phyloP scores from a whole-genome alignment of 805 yeast species.

The Pichia scutulata region DNA sequence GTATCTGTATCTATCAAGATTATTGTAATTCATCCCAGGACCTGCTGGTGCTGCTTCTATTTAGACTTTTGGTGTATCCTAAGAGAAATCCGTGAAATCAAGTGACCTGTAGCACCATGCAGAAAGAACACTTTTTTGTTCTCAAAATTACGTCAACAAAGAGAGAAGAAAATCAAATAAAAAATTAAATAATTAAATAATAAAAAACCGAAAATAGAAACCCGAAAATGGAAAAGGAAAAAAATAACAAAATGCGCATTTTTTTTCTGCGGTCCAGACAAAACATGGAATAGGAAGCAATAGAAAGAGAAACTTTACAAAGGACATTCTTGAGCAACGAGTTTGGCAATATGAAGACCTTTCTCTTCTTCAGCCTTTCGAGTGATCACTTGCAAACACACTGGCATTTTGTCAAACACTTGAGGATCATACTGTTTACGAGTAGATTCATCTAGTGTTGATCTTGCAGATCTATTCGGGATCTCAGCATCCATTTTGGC shows the following conservation, averaged over 20 bases:
- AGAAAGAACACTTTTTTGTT: background rate
- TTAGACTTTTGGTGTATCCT: background rate
- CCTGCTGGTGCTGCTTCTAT: background rate
- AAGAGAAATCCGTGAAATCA: background rate
- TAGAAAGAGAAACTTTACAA: too few species aligned
- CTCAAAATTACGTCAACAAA: background rate
- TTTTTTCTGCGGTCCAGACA: background rate
- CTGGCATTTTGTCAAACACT: slow-evolving; percentile 52
- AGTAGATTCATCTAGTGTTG: slow-evolving; percentile 37
- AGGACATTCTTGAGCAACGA: background rate
- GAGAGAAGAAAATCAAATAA: background rate
- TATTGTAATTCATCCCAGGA: background rate
- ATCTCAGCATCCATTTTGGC: slow-evolving; percentile 27
- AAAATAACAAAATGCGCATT: background rate
- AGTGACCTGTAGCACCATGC: background rate
- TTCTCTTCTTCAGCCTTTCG: slow-evolving; percentile 56
- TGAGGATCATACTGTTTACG: slow-evolving; percentile 38
- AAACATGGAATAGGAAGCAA: too few species aligned
- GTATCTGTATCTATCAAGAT: background rate
- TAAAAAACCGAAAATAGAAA: background rate
- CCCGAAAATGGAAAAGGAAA: too few species aligned
- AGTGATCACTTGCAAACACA: slow-evolving; percentile 58
- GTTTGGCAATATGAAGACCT: slow-evolving; percentile 20
- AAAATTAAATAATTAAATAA: background rate
- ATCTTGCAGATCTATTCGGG: slow-evolving; percentile 27